Conservation (phyloP, 2,329 filamentous ascomycete genomes). For the Colletotrichum sp. region DNA sequence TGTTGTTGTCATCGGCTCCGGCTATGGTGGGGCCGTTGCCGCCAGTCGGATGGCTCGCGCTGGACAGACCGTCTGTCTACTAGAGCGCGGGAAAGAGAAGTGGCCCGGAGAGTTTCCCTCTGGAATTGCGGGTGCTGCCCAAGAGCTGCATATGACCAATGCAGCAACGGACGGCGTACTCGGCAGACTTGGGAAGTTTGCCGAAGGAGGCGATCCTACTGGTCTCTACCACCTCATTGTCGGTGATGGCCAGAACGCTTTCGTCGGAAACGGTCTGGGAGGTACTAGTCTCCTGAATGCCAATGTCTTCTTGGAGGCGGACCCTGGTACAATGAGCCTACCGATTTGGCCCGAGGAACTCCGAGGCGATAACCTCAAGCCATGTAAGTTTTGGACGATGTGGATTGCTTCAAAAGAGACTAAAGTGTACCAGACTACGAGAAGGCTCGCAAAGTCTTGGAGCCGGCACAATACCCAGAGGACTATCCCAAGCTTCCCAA, state of each 20-base stretch:
- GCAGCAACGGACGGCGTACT: conserved; percentile 30
- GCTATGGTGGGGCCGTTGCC: conserved; percentile 54
- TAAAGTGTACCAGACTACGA: conserved; percentile 53
- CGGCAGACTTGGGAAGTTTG: conserved; percentile 33
- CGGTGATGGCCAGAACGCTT: conserved; percentile 50
- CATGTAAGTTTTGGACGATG: conserved; percentile 46
- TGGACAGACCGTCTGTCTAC: conserved; percentile 40
- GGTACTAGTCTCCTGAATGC: conserved; percentile 71
- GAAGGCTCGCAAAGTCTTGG: conserved; percentile 58
- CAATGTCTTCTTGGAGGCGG: conserved; percentile 68
- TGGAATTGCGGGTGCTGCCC: conserved; percentile 31
- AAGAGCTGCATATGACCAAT: conserved; percentile 38
- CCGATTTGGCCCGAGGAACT: conserved; percentile 65
- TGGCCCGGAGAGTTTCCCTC: conserved; percentile 50
- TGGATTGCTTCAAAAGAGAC: neutral
- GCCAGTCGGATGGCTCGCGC: conserved; percentile 48
- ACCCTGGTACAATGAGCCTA: conserved; percentile 56
- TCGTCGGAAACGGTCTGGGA: conserved; percentile 54
- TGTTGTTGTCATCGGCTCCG: conserved; percentile 52
- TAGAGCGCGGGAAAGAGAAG: conserved; percentile 50
- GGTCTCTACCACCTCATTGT: conserved; percentile 48
- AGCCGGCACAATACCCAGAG: conserved; percentile 62
- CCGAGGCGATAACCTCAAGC: conserved; percentile 44
- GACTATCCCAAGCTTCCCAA: conserved; percentile 64
- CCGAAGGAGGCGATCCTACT: conserved; percentile 37